Conservation (phyloP, 2,329 filamentous ascomycete genomes). For the Sporothrix variecibatus region DNA sequence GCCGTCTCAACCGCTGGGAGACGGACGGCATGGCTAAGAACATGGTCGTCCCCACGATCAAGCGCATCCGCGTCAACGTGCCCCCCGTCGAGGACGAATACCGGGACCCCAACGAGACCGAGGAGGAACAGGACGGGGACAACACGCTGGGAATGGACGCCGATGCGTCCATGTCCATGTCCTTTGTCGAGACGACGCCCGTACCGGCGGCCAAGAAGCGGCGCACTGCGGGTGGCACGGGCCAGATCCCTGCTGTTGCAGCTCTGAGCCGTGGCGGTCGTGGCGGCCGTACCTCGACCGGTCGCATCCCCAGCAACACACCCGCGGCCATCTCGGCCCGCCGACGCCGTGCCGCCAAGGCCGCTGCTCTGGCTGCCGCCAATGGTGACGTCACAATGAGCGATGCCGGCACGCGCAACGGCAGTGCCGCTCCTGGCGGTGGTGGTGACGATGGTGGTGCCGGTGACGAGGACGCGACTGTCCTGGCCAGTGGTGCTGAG, state of each 20-base stretch:
- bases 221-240: conserved; percentile 7
- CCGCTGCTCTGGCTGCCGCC: conserved; percentile 29
- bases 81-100: conserved; percentile 35
- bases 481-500: conserved; percentile 49
- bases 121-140: conserved; percentile 35
- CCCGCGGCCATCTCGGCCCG: conserved; percentile 19
- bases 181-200: conserved; percentile 23
- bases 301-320: conserved; percentile 21
- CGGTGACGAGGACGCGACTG: conserved; percentile 46
- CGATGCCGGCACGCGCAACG: conserved; percentile 43
- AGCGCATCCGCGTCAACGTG: conserved; percentile 40
- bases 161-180: conserved; percentile 30
- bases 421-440: not conserved
- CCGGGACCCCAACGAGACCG: conserved; percentile 39
- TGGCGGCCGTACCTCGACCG: not conserved
- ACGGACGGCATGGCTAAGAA: conserved; percentile 2
- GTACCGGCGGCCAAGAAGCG: conserved; percentile 25
- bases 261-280: conserved; percentile 15
- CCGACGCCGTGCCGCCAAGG: conserved; percentile 25
- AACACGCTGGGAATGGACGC: conserved; percentile 21
- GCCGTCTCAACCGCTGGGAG: conserved; percentile 72
- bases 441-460: not conserved
- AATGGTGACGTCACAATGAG: conserved; percentile 53
- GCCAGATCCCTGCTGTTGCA: conserved; percentile 26
- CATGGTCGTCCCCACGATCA: conserved; percentile 50